Evolutionary conservation across 345 rosid species (phyloP), one percentile per base, ranked within the genome.

Genomic region (Populus ilicifolia): DNA sequence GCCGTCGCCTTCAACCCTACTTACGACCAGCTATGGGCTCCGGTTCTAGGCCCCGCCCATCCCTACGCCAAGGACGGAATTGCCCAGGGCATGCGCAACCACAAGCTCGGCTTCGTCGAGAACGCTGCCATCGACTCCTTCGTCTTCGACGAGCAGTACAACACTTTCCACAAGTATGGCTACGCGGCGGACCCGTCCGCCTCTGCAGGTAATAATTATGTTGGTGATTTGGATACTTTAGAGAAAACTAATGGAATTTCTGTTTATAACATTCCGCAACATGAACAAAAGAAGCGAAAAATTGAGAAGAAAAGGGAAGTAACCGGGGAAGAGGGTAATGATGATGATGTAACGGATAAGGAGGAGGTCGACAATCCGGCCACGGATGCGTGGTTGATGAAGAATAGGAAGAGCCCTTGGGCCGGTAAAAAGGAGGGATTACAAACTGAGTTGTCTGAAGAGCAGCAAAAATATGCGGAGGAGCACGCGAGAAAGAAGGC

Each of bases 391-490:
- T 95, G 99, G 99, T 78, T 93, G 81, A 76, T 79, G 86, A 92
- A 85, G 92, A 95, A 93, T 39, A 89, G 88, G 86, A 93, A 87
- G 86, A 93, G 97, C 36, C 99, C 99, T 0, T 96, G 99, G 99
- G 91, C 97, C 1, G 93, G 98, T 72, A 96, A 93, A 87, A 93
- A 89, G 91, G 96, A 91, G 76, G 97, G 88, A 2, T 75, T 92
- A 77, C 97, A 88, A 74, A 81, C 83, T 18, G 98, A 95, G 80
- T 79, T 95, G 75, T 92, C 98, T 0, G 99, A 95, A 82, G 99
- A 95, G 83, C 97, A 95, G 90, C 93, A 95, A 91, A 93, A 93
- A 82, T 93, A 94, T 25, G 99, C 98, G 0, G 99, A 95, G 79
- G 99, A 93, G 80, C 87, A 93, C 65, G 98, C 97, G 1, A 93